phyloP scores from a whole-genome alignment of 805 yeast species.

The Osmozyma mogii region DNA sequence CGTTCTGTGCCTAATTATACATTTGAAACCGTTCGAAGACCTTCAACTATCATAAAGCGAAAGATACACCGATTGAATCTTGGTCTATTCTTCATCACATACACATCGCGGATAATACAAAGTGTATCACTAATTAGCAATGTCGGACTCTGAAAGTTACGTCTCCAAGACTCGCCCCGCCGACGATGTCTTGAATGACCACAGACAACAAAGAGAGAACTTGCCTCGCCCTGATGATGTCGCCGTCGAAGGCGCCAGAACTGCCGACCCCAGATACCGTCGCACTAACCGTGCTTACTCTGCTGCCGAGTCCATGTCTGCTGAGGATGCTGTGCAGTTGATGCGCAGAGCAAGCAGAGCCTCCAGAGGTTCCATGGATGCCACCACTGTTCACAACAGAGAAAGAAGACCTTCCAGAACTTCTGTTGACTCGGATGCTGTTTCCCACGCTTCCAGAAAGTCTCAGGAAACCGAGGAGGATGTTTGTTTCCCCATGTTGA shows the following conservation, averaged over 20 bases:
- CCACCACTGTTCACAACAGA: conserved; percentile 12
- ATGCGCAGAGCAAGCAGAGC: conserved; percentile 6
- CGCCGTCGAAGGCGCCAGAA: conserved; percentile 3
- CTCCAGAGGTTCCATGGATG: conserved; percentile 11
- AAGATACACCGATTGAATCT: too few relatives aligned
- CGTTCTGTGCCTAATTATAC: too few relatives aligned
- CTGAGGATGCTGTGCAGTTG: conserved; percentile 1
- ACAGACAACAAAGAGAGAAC: conserved; percentile 28
- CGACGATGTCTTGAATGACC: conserved; percentile 33
- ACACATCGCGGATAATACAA: too few relatives aligned
- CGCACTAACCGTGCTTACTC: conserved; percentile 1
- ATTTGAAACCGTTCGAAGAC: too few relatives aligned
- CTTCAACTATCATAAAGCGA: too few relatives aligned
- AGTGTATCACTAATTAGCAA: too few relatives aligned
- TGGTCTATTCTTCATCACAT: too few relatives aligned
- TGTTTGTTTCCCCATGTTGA: conserved; percentile 91
- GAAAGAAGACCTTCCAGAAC: conserved; percentile 29
- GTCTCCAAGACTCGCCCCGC: conserved; percentile 20
- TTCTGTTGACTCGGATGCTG: conserved; percentile 53
- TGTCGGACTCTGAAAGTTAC: conserved; percentile 36
- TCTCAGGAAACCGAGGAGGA: conserved; percentile 94
- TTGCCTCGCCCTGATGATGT: conserved; percentile 21
- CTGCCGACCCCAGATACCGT: conserved; percentile 1
- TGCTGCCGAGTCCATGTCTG: conserved; percentile 2
- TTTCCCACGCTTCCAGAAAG: conserved; percentile 66